These are phyloP conservation scores for Senna tora DNA, from an alignment of 306 rosid genomes.

Conservation along the genomic window DNA sequence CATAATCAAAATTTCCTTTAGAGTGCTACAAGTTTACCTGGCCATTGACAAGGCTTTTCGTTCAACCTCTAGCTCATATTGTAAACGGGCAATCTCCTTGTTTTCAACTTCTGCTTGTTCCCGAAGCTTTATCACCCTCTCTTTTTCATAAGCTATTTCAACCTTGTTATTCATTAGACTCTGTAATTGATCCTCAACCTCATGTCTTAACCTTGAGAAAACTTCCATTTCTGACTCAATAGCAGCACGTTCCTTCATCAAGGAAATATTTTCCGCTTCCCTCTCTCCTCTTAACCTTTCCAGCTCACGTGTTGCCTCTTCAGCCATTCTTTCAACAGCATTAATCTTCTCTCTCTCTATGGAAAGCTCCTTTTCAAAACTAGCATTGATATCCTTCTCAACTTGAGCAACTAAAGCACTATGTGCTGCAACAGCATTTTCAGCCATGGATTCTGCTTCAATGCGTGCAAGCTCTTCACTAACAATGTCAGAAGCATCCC, in stretches of 20 bases:
- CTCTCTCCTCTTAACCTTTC: constrained; percentile 76
- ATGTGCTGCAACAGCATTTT: constrained; percentile 92
- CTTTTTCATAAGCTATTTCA: constrained; percentile 81
- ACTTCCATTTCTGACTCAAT: constrained; percentile 95
- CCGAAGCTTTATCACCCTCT: constrained; percentile 72
- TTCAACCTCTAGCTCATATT: constrained; percentile 96
- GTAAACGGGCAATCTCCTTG: constrained; percentile 79
- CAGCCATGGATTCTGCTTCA: constrained; percentile 95
- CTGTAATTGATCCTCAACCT: constrained; percentile 87
- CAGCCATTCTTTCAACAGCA: constrained; percentile 90
- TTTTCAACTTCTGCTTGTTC: constrained; percentile 85
- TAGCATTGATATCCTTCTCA: constrained; percentile 87
- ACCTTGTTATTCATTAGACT: constrained; percentile 75
- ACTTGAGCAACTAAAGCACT: constrained; percentile 93
- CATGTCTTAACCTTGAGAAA: constrained; percentile 70
- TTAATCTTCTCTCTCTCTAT: constrained; percentile 81
- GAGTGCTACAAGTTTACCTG: constrained; percentile 60
- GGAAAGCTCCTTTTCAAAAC: constrained; percentile 76
- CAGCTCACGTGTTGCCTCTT: constrained; percentile 78
- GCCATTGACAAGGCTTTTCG: constrained; percentile 98
- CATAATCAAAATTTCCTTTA: constrained; percentile 27
- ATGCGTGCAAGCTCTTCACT: constrained; percentile 97
- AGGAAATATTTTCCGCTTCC: constrained; percentile 62
- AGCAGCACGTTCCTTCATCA: constrained; percentile 74
- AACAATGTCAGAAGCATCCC: constrained; percentile 90